phyloP scores from a whole-genome alignment of 23 red algal species.

The Gracilaria vermiculophylla region DNA sequence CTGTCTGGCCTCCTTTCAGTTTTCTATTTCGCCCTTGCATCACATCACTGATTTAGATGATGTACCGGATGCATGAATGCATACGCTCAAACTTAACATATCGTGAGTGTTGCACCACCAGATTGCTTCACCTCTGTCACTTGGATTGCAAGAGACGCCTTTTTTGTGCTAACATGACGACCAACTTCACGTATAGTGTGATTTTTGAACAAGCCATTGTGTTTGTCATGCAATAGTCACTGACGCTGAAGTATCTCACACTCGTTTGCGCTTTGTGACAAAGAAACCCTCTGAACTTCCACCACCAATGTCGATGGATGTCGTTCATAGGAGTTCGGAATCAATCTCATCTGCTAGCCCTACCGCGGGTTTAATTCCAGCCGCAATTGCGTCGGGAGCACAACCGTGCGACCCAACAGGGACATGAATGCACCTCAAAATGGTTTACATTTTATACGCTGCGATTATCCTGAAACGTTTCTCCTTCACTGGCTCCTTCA shows the following conservation, averaged over 20 bases:
- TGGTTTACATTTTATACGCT: constrained; percentile 18
- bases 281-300: constrained; percentile 74
- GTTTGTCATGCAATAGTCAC: constrained; percentile 3
- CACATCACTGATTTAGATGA: constrained; percentile 69
- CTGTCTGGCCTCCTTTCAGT: constrained; percentile 24
- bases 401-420: constrained; percentile 80
- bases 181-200: constrained; percentile 72
- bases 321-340: neutral
- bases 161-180: constrained; percentile 44
- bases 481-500: constrained; percentile 67
- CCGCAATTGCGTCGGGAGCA: constrained; percentile 24
- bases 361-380: constrained; percentile 26
- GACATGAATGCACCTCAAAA: constrained; percentile 61
- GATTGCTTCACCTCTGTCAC: constrained; percentile 58
- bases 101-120: constrained; percentile 57
- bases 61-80: constrained; percentile 69
- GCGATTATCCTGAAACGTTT: constrained; percentile 35
- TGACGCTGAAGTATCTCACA: constrained; percentile 33
- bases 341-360: constrained; percentile 57
- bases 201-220: constrained; percentile 41
- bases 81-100: constrained; percentile 76
- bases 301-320: constrained; percentile 73
- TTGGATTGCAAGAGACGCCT: constrained; percentile 51
- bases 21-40: constrained; percentile 43
- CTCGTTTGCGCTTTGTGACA: constrained; percentile 4